Base-by-base conservation (phyloP, 2,329 filamentous ascomycete species). In the Hortaea sp. region DNA sequence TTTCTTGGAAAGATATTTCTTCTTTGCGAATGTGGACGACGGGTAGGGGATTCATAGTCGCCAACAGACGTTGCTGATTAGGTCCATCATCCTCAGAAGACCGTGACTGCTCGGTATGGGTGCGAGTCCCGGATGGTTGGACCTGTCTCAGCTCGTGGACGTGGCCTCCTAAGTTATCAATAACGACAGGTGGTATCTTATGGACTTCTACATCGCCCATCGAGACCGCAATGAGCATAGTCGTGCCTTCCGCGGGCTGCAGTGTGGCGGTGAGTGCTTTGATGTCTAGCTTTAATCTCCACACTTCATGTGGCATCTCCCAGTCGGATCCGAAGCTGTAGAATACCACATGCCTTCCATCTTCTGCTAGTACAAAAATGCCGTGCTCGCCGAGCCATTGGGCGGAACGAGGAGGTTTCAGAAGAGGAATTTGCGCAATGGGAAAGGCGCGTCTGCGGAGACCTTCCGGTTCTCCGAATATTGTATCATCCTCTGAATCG, bases 371-470 rank as follows among this genome's bases (percentile, higher is more conserved):
- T 5, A 58, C 48, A 29, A 58, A 45, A 13, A 57, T 29, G 7
- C 57, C 59, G 47, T 55, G 45, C 12, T 49, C 49, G 12, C 59
- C 59, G 10, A 61, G 35, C 42, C 53, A 48, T 11, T 46, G 39
- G 7, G 49, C 49, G 47, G 51, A 50, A 31, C 32, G 35, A 30
- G 55, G 39, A 5, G 35, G 29, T 27, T 43, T 41, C 1, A 38
- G 44, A 9, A 53, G 34, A 13, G 49, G 49, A 27, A 50, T 42
- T 37, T 45, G 45, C 5, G 42, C 44, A 31, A 52, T 51, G 5
- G 49, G 46, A 20, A 28, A 13, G 7, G 28, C 12, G 11, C 13
- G 30, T 29, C 41, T 44, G 7, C 29, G 34, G 11, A 47, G 12
- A n/a, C 49, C 51, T 9, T 56, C 51, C 6, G 52, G 46, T 32